A percentile compares a stretch with the other conserved stretches of the same genome.
Conservation (phyloP, 192 early-diverging fungal species). For the Coemansia sp. region DNA sequence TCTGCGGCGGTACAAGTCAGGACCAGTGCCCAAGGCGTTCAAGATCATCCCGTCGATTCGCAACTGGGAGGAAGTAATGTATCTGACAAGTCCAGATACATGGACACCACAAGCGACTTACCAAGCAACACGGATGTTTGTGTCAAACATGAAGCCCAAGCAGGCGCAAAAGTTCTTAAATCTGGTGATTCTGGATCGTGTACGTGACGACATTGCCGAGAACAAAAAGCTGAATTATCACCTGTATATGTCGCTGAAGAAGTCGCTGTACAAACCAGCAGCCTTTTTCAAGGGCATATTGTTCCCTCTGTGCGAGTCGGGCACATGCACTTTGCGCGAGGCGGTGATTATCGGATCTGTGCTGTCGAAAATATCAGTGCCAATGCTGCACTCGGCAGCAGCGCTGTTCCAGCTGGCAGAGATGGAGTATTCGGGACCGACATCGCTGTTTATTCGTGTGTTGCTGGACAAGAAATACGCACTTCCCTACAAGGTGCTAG, state of each 20-base stretch:
- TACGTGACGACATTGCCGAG: constrained; percentile 93
- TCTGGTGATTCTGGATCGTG: constrained; percentile 84
- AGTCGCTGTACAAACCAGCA: constrained; percentile 92
- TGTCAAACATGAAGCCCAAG: constrained; percentile 92
- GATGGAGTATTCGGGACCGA: constrained; percentile 97
- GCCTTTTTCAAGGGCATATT: constrained; percentile 98
- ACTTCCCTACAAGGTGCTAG: constrained; percentile 94
- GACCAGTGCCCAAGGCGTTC: constrained; percentile 95
- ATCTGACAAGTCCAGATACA: constrained; percentile 81
- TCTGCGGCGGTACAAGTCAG: constrained; percentile 89
- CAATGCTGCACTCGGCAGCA: constrained; percentile 92
- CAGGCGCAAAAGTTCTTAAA: constrained; percentile 90
- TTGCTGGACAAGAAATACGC: constrained; percentile 98
- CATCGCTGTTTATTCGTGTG: constrained; percentile 90
- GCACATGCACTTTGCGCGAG: constrained; percentile 91
- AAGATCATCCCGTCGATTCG: constrained; percentile 94
- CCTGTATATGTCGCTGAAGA: constrained; percentile 94
- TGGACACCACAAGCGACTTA: constrained; percentile 98
- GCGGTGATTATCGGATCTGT: constrained; percentile 93
- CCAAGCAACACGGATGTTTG: constrained; percentile 94
- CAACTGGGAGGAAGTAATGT: constrained; percentile 97
- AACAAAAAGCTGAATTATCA: constrained; percentile 98
- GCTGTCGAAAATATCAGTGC: constrained; percentile 89
- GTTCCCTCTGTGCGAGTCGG: constrained; percentile 91
- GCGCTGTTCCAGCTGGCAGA: constrained; percentile 90